Evolutionary conservation across 2,329 filamentous ascomycete species (phyloP), one percentile per base, ranked within the genome.

Genomic region (Arthrinium phaeospermum): DNA sequence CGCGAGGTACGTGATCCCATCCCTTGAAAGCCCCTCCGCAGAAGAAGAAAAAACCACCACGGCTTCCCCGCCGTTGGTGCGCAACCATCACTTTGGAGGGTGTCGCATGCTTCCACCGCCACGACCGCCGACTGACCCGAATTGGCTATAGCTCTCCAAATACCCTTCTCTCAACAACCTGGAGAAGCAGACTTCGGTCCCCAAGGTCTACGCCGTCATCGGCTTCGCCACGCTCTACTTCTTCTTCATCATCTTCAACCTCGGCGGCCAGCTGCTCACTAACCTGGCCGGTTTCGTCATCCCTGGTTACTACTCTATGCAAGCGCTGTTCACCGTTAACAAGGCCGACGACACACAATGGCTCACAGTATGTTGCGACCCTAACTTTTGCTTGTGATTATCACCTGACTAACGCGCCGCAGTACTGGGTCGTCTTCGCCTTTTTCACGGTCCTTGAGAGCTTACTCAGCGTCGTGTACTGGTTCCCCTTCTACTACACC

Each of bases 401-500:
- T 71, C 70, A 24, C 34, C 46, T 73, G 87, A 80, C 86, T 78
- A 71, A 75, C 68, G 57, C 51, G 27, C 41, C 53, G 22, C 77
- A 94, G 92, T 97, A 97, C 88, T 97, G 94, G 94, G 93, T 97
- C 73, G 92, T 94, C 74, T 96, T 94, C 81, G 87, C 93, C 71
- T 92, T 94, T 85, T 91, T 96, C 85, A 95, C 92, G 74, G 93
- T 96, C 69, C 81, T 94, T 78, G 94, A 97, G 89, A 95, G 93
- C 83, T 89, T 93, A 74, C 85, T 97, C 80, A 95, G 89, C 85
- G 93, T 94, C 75, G 93, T 96, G 75, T 96, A 96, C 90, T 97
- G 94, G 94, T 94, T 97, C 88, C 93, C 96, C 82, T 99, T 99
- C 88, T 99, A 99, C 93, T 99, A 94, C 86, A 96, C 95, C 82